Base-by-base conservation (phyloP, 129 eudicot genomes). In the Escallonia herrerae region DNA sequence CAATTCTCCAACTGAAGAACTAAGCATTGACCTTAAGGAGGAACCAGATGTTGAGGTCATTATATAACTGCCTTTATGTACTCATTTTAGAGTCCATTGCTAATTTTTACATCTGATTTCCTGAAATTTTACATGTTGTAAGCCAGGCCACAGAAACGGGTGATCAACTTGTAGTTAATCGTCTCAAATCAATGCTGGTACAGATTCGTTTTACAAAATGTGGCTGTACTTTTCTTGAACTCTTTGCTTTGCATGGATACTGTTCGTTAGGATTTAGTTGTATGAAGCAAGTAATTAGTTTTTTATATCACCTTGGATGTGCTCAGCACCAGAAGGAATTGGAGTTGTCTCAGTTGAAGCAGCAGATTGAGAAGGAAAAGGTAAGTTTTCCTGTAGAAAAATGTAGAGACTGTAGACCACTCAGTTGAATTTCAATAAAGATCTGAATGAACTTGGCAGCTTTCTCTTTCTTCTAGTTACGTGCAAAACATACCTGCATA, bases 161-260 rank as follows among this genome's bases (percentile, higher is more conserved):
- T 74, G 85, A 76, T 75, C 74, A 83, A 71, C 77, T 70, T 69
- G 91, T 85, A 75, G 67, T 87, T 68, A 76, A 74, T 59, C 96
- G 83, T 71, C 86, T 91, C 72, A 87, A 83, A 72, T 82, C 76
- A 56, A 76, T 91, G 82, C 89, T 91, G 97, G 97, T 91, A 87
- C 50, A 65, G 48, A 43, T 68, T 11, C 13, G 3, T 44, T 62
- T 71, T 22, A 53, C 49, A 45, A 45, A 60, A 46, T 50, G 7
- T 40, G 43, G 62, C 7, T 40, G 11, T 65, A 56, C 58, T 72
- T 64, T 37, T 56, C 2, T 65, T 46, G 47, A 37, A 64, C 42
- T 41, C 5, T 44, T 49, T 15, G 4, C 69, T 62, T 55, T 44
- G 37, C 37, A 42, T 40, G 8, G 41, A 44, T 63, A 54, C 57